Base-by-base conservation (phyloP, 768 basidiomycete genomes). In the Pulveroboletus sp. region DNA sequence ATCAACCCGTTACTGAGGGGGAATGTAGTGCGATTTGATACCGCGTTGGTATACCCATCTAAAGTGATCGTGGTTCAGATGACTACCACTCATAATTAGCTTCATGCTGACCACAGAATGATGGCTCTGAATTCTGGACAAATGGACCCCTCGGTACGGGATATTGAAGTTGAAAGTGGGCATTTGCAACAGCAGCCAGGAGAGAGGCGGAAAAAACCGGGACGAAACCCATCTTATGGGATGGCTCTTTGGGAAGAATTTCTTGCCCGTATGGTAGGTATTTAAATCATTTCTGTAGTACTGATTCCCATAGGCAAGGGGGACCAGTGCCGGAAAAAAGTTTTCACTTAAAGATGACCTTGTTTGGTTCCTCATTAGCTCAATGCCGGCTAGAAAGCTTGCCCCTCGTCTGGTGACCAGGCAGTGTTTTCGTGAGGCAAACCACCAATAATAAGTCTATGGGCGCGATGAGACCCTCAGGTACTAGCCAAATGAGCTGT, bases 101-200 rank as follows among this genome's bases (percentile, higher is more conserved):
- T 36, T 34, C 24, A 2, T 20, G 65, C 77, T 35, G 53, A 86
- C 87, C 88, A 60, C 91, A 91, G 61, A 88, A 86, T 2, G 59
- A 68, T 12, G 74, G 72, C 55, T 88, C 85, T 14, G 73, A 58
- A 44, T 76, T 69, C 47, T 83, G 76, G 46, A 75, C 75, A 63
- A 93, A 93, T 0, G 57, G 62, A 2, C 91, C 92, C 40, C 91
- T 76, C 11, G 88, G 83, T 1, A 72, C 56, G 16, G 91, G 92
- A 65, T 80, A 92, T 59, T 84, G 78, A 36, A 93, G 73, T 56
- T 86, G 83, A 70, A 93, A 93, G 67, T 94, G 91, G 8, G 88
- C 89, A 41, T 70, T 72, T 26, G 72, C 82, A 35, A 70, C 63
- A 29, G 75, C 60, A 13, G 71, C 67, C 20, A 78, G 63, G 30